phyloP scores from a whole-genome alignment of 2,329 filamentous ascomycete genomes.

The Clathrospora elynae region DNA sequence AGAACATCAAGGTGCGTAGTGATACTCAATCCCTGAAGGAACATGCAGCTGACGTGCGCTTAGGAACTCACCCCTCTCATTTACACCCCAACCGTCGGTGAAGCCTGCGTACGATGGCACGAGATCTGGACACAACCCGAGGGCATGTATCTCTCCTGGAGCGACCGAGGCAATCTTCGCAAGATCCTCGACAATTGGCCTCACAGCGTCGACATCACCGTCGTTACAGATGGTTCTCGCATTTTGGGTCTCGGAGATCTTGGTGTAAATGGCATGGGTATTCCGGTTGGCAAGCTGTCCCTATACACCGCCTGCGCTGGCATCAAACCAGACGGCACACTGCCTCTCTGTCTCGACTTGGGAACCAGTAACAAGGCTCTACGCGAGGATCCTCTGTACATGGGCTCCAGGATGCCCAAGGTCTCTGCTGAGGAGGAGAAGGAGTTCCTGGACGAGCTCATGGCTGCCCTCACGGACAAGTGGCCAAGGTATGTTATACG shows the following conservation, averaged over 20 bases:
- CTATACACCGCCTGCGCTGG: conserved; percentile 95
- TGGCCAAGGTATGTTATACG: conserved; percentile 64
- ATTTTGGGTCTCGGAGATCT: conserved; percentile 92
- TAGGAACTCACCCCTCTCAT: conserved; percentile 81
- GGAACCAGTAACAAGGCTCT: conserved; percentile 67
- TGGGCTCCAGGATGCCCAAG: conserved; percentile 85
- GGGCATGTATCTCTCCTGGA: conserved; percentile 92
- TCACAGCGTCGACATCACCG: conserved; percentile 91
- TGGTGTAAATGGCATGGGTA: conserved; percentile 96
- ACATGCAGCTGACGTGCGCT: conserved; percentile 38
- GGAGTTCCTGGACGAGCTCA: conserved; percentile 96
- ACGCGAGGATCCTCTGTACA: conserved; percentile 83
- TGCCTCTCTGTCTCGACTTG: conserved; percentile 67
- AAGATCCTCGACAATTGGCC: conserved; percentile 94
- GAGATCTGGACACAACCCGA: conserved; percentile 94
- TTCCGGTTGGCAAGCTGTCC: conserved; percentile 94
- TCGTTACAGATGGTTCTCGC: conserved; percentile 93
- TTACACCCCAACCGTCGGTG: conserved; percentile 89
- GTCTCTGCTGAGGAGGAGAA: conserved; percentile 77
- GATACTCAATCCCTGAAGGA: background rate
- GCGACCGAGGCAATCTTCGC: conserved; percentile 87
- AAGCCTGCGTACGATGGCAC: conserved; percentile 95
- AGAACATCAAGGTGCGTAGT: conserved; percentile 64
- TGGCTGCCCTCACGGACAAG: conserved; percentile 82
- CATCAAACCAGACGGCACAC: conserved; percentile 76